Conservation (phyloP, 345 rosid genomes). For the Nasturtium officinale region DNA sequence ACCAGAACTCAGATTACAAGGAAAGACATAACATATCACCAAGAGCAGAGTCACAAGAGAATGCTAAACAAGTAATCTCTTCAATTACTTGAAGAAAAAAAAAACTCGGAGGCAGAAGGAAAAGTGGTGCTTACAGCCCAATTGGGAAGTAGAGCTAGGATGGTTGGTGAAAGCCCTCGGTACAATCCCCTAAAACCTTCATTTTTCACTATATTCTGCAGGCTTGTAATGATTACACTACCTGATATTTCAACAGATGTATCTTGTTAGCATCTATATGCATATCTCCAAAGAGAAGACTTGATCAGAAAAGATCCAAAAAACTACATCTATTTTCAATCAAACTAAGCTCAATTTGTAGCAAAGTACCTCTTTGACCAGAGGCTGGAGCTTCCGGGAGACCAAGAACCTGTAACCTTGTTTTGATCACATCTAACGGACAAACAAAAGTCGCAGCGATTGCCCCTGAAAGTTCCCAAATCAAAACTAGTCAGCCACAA, state of each 20-base stretch:
- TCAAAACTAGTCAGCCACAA: neutral
- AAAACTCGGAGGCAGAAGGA: neutral
- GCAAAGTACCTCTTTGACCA: conserved; percentile 59
- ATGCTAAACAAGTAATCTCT: neutral
- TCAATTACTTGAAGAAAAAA: neutral
- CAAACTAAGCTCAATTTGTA: conserved; percentile 11
- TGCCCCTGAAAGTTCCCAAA: conserved; percentile 59
- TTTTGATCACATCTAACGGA: conserved; percentile 97
- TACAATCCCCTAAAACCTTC: conserved; percentile 87
- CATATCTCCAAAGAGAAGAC: conserved; percentile 1
- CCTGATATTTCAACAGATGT: conserved; percentile 50
- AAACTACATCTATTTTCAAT: neutral
- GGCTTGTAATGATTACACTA: conserved; percentile 70
- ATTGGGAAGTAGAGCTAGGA: conserved; percentile 87
- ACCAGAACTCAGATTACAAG: conserved; percentile 9
- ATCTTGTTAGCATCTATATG: neutral
- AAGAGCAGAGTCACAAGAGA: conserved; percentile 2
- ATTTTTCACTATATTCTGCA: conserved; percentile 60
- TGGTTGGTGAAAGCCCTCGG: conserved; percentile 94
- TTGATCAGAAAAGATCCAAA: neutral
- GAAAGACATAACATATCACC: conserved; percentile 3
- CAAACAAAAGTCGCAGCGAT: conserved; percentile 92
- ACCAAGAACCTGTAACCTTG: conserved; percentile 90
- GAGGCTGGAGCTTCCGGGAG: conserved; percentile 58
- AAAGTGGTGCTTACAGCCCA: conserved; percentile 80